Percentiles rank a stretch among this genome's conserved stretches.
Evolutionary conservation across 108 stramenopile genomes (phyloP).

Genomic region (Aureococcus anophagefferens): DNA sequence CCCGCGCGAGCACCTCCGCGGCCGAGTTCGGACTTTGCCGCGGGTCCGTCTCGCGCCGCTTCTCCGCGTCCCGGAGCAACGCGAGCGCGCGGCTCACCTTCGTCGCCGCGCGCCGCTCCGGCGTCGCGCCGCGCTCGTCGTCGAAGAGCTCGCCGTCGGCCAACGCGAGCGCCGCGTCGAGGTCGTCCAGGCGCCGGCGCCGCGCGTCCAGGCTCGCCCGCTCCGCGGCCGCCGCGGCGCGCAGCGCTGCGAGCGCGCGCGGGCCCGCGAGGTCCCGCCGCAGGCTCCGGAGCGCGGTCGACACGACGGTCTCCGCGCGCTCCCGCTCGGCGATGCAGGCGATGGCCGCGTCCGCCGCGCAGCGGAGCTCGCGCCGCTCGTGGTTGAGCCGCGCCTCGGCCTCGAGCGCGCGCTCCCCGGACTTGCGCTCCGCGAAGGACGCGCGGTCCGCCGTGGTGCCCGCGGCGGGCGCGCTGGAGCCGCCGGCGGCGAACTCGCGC

Average conservation of each 20-base stretch:
- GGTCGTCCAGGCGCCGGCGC: not conserved
- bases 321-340: not conserved
- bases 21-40: no score
- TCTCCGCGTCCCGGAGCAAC: no score
- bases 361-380: not conserved
- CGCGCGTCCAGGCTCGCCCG: not conserved
- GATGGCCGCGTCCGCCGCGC: not conserved
- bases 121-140: no score
- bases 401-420: not conserved
- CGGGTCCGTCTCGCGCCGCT: no score
- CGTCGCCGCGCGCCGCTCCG: no score
- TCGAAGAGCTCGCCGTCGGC: no score
- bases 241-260: not conserved
- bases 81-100: no score
- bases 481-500: no score
- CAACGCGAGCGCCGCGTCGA: not conserved
- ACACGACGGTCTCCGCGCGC: not conserved
- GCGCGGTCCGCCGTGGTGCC: no score
- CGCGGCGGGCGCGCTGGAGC: no score
- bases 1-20: no score
- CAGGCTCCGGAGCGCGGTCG: not conserved
- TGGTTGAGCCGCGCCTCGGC: not conserved
- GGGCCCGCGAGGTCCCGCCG: not conserved
- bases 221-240: not conserved
- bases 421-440: not conserved